Evolutionary conservation across 2,329 filamentous ascomycete species (phyloP).

Genomic region (Rhytidhysteron rufulum): DNA sequence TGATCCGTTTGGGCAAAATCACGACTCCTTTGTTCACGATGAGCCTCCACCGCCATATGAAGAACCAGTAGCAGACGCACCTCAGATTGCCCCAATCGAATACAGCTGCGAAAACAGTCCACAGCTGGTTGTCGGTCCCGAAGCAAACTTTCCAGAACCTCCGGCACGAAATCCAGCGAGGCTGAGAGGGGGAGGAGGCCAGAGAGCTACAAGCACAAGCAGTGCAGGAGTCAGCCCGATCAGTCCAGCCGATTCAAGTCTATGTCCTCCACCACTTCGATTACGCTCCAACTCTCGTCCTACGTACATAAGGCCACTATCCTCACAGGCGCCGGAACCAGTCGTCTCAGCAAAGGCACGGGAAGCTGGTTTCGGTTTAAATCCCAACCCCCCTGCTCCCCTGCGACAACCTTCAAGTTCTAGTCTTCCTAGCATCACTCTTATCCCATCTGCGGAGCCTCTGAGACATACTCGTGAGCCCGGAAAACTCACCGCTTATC

Average conservation of each 20-base stretch:
- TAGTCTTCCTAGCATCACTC: conserved; percentile 10
- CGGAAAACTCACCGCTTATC: conserved; percentile 41
- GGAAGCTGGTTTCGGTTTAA: conserved; percentile 19
- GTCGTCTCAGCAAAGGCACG: conserved; percentile 14
- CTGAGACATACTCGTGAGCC: conserved; percentile 41
- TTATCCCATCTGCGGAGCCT: conserved; percentile 23
- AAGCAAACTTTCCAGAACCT: conserved; percentile 8
- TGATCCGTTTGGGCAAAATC: background rate
- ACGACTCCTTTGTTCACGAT: conserved; percentile 5
- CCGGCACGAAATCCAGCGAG: conserved; percentile 9
- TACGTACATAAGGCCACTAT: conserved; percentile 3
- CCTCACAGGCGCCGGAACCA: conserved; percentile 7
- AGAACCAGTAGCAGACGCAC: conserved; percentile 6
- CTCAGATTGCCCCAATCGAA: conserved; percentile 12
- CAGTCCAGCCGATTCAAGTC: conserved; percentile 4
- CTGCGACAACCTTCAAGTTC: conserved; percentile 2
- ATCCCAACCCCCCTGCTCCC: conserved; percentile 7
- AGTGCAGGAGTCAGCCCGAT: conserved; percentile 3
- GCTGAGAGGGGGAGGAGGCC: background rate
- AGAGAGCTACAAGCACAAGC: background rate
- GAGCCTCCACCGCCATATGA: conserved; percentile 19
- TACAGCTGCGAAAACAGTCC: conserved; percentile 17
- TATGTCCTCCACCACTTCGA: conserved; percentile 12
- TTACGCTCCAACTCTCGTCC: conserved; percentile 4
- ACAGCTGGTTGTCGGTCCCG: conserved; percentile 7